These are phyloP conservation scores for Verticillium albo-atrum DNA, from an alignment of 2,329 filamentous ascomycete genomes.

Conservation along the genomic window DNA sequence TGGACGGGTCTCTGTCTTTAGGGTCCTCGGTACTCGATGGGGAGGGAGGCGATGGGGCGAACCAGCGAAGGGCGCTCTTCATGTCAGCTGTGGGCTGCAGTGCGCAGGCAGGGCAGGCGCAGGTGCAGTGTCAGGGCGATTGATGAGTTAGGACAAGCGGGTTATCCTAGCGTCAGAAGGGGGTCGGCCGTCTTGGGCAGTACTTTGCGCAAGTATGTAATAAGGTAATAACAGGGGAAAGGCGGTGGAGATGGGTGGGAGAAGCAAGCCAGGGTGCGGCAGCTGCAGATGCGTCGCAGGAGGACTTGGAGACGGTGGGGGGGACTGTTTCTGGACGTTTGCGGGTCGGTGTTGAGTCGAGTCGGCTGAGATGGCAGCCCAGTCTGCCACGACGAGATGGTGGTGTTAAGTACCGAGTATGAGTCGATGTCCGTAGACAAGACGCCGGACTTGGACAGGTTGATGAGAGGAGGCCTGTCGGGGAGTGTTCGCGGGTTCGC, in stretches of 20 bases:
- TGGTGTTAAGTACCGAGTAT: not conserved
- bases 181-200: not conserved
- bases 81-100: conserved; percentile 10
- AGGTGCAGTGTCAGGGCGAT: not conserved
- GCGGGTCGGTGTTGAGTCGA: not conserved
- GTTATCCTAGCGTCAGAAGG: not conserved
- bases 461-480: not conserved
- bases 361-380: not conserved
- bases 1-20: conserved; percentile 13
- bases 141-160: not conserved
- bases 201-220: not conserved
- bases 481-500: not conserved
- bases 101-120: not conserved
- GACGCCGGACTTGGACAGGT: not conserved
- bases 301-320: not conserved
- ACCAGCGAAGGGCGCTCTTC: conserved; percentile 15
- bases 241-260: not conserved
- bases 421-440: not conserved
- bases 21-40: conserved; percentile 16
- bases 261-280: not conserved
- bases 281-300: not conserved
- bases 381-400: not conserved
- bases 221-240: not conserved
- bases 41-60: conserved; percentile 6
- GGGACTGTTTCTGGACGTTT: not conserved